phyloP scores from a whole-genome alignment of 2,329 filamentous ascomycete genomes.

The Daldinia eschscholtzii region DNA sequence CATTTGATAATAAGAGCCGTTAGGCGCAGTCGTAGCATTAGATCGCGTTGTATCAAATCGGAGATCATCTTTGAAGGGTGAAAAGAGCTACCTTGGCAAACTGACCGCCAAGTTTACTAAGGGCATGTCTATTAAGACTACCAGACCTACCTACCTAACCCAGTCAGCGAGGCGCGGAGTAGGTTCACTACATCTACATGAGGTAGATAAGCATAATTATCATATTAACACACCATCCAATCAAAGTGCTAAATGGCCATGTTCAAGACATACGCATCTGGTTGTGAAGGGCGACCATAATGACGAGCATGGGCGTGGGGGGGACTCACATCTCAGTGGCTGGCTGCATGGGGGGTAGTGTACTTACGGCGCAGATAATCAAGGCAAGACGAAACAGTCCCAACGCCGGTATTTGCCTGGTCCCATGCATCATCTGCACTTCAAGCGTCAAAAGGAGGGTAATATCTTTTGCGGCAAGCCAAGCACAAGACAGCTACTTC shows the following conservation, averaged over 20 bases:
- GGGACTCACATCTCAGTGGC: slow-evolving; percentile 1
- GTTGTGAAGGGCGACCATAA: not conserved
- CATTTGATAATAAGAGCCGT: slow-evolving; percentile 20
- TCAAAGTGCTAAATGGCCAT: not conserved
- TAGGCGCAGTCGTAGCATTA: not conserved
- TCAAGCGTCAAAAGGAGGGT: not conserved
- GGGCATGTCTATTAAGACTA: not conserved
- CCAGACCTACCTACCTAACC: slow-evolving; percentile 1
- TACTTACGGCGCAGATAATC: slow-evolving; percentile 7
- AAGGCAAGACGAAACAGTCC: slow-evolving; percentile 6
- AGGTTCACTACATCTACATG: not conserved
- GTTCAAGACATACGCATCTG: not conserved
- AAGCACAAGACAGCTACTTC: not conserved
- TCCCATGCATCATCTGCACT: not conserved
- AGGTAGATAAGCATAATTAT: not conserved
- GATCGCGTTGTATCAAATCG: slow-evolving; percentile 34
- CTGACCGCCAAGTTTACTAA: not conserved
- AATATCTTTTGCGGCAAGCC: slow-evolving; percentile 11
- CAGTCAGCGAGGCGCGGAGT: slow-evolving; percentile 4
- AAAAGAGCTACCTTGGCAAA: not conserved
- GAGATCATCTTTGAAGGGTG: slow-evolving; percentile 20
- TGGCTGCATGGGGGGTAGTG: slow-evolving; percentile 1
- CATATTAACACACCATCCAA: slow-evolving; percentile 9
- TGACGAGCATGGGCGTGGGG: slow-evolving; percentile 15
- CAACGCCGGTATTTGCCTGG: slow-evolving; percentile 3